phyloP scores from a whole-genome alignment of 345 rosid species.

The Balakata baccata region DNA sequence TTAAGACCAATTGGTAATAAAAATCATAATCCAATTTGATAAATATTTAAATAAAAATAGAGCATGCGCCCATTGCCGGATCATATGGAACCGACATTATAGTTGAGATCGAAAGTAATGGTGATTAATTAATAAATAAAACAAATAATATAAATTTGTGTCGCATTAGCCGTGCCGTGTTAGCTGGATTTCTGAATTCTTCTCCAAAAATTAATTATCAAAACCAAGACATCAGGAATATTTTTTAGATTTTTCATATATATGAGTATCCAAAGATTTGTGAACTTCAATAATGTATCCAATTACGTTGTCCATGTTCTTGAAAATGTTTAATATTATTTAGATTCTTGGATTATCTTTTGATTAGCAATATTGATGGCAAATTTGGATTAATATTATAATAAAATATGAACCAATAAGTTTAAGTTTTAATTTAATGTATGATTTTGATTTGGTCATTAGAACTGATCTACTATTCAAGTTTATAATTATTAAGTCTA shows the following conservation, averaged over 20 bases:
- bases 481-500: too few relatives aligned
- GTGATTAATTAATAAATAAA: constrained; percentile 6
- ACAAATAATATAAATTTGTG: constrained; percentile 15
- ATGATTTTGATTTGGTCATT: too few relatives aligned
- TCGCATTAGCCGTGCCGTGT: constrained; percentile 9
- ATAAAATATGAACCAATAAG: too few relatives aligned
- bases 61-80: too few relatives aligned
- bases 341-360: neutral
- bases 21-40: too few relatives aligned
- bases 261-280: too few relatives aligned
- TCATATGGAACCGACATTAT: constrained; percentile 22
- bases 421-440: too few relatives aligned
- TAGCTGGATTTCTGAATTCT: neutral
- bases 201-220: neutral
- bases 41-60: too few relatives aligned
- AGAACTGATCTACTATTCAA: too few relatives aligned
- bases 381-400: too few relatives aligned
- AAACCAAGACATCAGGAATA: constrained; percentile 2
- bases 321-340: neutral
- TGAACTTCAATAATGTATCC: constrained; percentile 1
- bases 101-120: neutral
- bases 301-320: constrained; percentile 41
- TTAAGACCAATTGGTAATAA: too few relatives aligned
- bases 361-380: too few relatives aligned
- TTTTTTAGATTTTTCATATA: neutral